A percentile compares a stretch with the other conserved stretches of the same genome.
Evolutionary conservation across 75 land plant genomes (phyloP).

Genomic region (Ceratopteris richardii): DNA sequence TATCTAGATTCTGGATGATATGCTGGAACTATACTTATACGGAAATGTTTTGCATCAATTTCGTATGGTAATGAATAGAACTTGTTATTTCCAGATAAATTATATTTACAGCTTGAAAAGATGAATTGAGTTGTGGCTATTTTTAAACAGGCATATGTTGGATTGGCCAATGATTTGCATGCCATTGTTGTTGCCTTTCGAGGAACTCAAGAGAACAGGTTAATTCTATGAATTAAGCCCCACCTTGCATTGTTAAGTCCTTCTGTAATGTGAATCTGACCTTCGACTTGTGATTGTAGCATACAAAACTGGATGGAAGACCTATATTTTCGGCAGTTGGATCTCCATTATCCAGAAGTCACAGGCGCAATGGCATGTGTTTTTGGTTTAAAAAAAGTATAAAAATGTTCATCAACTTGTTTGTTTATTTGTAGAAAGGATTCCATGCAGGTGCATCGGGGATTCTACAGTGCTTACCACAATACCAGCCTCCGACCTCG

Average conservation of each 20-base stretch:
- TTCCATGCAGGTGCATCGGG: slow-evolving; percentile 72
- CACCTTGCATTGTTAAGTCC: not conserved
- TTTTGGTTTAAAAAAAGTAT: not conserved
- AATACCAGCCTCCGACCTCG: slow-evolving; percentile 74
- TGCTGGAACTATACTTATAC: too few relatives aligned
- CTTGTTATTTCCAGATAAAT: too few relatives aligned
- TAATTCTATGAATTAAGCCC: not conserved
- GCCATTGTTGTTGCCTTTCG: slow-evolving; percentile 90
- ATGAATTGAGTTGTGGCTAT: not conserved
- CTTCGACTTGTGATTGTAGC: slow-evolving; percentile 22
- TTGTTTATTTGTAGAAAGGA: not conserved
- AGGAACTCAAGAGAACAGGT: slow-evolving; percentile 95
- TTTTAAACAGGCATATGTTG: slow-evolving; percentile 67
- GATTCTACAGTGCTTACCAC: slow-evolving; percentile 89
- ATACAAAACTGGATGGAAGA: slow-evolving; percentile 93
- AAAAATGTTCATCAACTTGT: not conserved
- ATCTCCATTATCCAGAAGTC: slow-evolving; percentile 71
- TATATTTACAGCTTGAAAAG: too few relatives aligned
- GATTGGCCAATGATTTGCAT: slow-evolving; percentile 63
- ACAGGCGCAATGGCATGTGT: slow-evolving; percentile 76
- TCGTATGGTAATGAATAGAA: too few relatives aligned
- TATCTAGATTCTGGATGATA: too few relatives aligned
- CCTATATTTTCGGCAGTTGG: slow-evolving; percentile 76
- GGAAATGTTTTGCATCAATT: too few relatives aligned
- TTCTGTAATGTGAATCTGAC: not conserved